Conservation (phyloP, 2,329 filamentous ascomycete genomes). For the Microdochium nivale region DNA sequence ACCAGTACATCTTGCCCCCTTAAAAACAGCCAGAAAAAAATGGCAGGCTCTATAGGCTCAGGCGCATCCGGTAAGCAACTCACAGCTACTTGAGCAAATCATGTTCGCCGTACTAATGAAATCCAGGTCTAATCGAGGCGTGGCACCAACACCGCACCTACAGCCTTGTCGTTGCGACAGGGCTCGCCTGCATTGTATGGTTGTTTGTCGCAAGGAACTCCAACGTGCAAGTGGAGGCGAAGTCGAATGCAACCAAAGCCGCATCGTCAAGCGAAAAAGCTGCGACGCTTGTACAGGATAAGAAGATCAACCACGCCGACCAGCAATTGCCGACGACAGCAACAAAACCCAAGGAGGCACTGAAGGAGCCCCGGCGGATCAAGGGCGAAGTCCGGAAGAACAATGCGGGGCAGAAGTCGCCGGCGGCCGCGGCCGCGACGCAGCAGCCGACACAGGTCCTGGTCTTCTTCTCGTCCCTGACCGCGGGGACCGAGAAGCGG, state of each 20-base stretch:
- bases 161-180: neutral
- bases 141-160: neutral
- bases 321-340: neutral
- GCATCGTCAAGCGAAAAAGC: neutral
- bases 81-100: neutral
- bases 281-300: neutral
- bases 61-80: neutral
- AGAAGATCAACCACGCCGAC: neutral
- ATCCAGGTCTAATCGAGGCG: neutral
- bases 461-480: conserved; percentile 85
- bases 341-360: conserved; percentile 15
- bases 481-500: conserved; percentile 70
- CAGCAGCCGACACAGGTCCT: conserved; percentile 59
- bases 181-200: neutral
- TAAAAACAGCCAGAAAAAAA: no score
- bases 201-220: neutral
- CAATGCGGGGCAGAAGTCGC: conserved; percentile 19
- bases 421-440: conserved; percentile 18
- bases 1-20: no score
- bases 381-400: conserved; percentile 31
- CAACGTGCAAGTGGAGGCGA: neutral
- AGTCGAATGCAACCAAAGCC: neutral
- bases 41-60: neutral
- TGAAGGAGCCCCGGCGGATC: conserved; percentile 38
- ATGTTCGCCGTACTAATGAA: neutral